Evolutionary conservation across 2,329 filamentous ascomycete species (phyloP).

Genomic region (Boeremia lycopersici): DNA sequence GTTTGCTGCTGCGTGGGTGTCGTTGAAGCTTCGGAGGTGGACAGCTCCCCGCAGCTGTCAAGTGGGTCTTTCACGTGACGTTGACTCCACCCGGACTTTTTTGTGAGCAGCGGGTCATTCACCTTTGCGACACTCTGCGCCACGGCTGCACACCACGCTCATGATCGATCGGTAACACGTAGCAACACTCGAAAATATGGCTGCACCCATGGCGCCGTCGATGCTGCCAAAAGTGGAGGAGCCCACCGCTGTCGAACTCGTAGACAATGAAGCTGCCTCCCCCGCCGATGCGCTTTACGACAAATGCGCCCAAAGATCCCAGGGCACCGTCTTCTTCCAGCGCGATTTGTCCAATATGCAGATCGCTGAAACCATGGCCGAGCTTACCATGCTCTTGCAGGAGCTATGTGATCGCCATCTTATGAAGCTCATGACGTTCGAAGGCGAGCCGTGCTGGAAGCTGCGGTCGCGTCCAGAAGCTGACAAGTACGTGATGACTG

Average conservation of each 20-base stretch:
- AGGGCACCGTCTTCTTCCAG: slow-evolving; percentile 49
- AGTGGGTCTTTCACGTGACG: slow-evolving; percentile 4
- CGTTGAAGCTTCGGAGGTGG: slow-evolving; percentile 3
- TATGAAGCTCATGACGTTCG: slow-evolving; percentile 47
- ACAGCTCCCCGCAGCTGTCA: slow-evolving; percentile 3
- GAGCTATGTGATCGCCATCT: slow-evolving; percentile 44
- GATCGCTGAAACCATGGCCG: slow-evolving; percentile 41
- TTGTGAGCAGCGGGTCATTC: slow-evolving; percentile 5
- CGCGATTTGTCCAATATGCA: slow-evolving; percentile 47
- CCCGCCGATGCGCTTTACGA: slow-evolving; percentile 46
- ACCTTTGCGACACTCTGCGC: slow-evolving; percentile 6
- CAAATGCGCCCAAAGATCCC: slow-evolving; percentile 42
- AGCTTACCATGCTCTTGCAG: slow-evolving; percentile 41
- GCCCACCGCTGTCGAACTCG: slow-evolving; percentile 8
- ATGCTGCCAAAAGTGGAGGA: slow-evolving; percentile 30
- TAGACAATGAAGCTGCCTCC: slow-evolving; percentile 19
- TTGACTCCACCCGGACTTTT: slow-evolving; percentile 9
- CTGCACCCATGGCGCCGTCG: slow-evolving; percentile 26
- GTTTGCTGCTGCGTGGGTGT: background rate
- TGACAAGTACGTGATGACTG: slow-evolving; percentile 38
- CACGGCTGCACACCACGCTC: slow-evolving; percentile 15
- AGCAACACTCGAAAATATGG: slow-evolving; percentile 24
- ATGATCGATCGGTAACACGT: slow-evolving; percentile 31
- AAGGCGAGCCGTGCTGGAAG: slow-evolving; percentile 47
- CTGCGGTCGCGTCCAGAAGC: slow-evolving; percentile 43